These are phyloP conservation scores for Tuber aestivum DNA, from an alignment of 495 filamentous ascomycete species.

Conservation along the genomic window DNA sequence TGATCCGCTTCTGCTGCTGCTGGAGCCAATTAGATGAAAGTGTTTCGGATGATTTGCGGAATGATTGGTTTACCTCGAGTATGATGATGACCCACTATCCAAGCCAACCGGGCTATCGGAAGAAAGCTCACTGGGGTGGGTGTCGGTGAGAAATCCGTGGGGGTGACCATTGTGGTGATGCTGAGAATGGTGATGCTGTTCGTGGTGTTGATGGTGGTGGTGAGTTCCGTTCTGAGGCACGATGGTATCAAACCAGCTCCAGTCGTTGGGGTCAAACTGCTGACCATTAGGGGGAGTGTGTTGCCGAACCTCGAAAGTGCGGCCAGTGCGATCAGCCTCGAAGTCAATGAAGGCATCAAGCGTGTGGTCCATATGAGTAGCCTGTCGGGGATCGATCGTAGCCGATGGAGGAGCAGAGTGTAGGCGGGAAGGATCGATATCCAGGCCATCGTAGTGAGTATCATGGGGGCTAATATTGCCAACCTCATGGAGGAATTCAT, in stretches of 20 bases:
- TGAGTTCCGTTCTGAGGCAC: conserved; percentile 9
- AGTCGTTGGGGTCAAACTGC: conserved; percentile 28
- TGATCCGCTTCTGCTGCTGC: conserved; percentile 29
- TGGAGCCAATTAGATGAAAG: conserved; percentile 1
- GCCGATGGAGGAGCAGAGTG: conserved; percentile 13
- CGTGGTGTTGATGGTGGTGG: conserved; percentile 5
- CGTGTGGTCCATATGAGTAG: conserved; percentile 22
- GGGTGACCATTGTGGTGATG: conserved; percentile 8
- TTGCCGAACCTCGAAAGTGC: conserved; percentile 23
- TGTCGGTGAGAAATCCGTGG: conserved; percentile 20
- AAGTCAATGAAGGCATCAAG: conserved; percentile 34
- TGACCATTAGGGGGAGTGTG: conserved; percentile 16
- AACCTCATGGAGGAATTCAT: conserved; percentile 24
- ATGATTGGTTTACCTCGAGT: conserved; percentile 25
- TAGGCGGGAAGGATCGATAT: conserved; percentile 25
- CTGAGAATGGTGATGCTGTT: conserved; percentile 10
- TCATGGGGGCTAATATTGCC: conserved; percentile 26
- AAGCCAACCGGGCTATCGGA: conserved; percentile 27
- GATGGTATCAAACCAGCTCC: conserved; percentile 37
- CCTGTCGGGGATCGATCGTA: conserved; percentile 15
- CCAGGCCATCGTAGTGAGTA: conserved; percentile 23
- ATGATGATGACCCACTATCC: conserved; percentile 26
- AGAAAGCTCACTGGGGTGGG: conserved; percentile 20
- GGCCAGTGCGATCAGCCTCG: conserved; percentile 30
- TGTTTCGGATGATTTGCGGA: neutral